Base-by-base conservation (phyloP, 2,329 filamentous ascomycete species). In the Helminthosporium solani region DNA sequence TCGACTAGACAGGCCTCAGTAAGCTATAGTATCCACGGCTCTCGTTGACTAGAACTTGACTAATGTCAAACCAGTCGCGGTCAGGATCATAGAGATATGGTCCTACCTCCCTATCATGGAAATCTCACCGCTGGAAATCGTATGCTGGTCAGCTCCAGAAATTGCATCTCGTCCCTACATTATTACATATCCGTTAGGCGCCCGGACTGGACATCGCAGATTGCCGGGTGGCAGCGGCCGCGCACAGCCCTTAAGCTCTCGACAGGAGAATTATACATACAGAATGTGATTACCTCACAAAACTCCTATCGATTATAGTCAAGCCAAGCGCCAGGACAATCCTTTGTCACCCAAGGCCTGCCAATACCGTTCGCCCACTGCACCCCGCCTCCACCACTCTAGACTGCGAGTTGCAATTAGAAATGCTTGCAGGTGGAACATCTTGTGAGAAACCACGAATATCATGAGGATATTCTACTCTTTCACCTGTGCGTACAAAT, bases 1-100 rank as follows among this genome's bases (percentile, higher is more conserved):
- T 39, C n/a, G 36, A 39, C 36, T 20, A 39, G 36, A 25, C 40
- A 42, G 6, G 11, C 6, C 21, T 40, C 27, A 36, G 47, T 49
- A 42, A 45, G 47, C 47, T 42, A 21, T 16, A 30, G 20, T 38
- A 31, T n/a, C 25, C 38, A 9, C 23, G 18, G 7, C 25, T 41
- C 37, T 41, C 20, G 34, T 25, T 27, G 11, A 27, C 23, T 11
- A 37, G 33, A 19, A 20, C 28, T 23, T 23, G 15, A 49, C 41
- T 42, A 33, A 40, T 30, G n/a, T 27, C 41, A 15, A 21, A 12
- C 4, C 18, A 31, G 15, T 11, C 37, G 5, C 27, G 38, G 28
- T 21, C 28, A 33, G 12, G 31, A 12, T 15, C 33, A 16, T 14
- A 28, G 16, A 20, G 12, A 34, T 44, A 21, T 30, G 8, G n/a